Conservation (phyloP, 768 basidiomycete species). For the Botryobasidium botryosum region DNA sequence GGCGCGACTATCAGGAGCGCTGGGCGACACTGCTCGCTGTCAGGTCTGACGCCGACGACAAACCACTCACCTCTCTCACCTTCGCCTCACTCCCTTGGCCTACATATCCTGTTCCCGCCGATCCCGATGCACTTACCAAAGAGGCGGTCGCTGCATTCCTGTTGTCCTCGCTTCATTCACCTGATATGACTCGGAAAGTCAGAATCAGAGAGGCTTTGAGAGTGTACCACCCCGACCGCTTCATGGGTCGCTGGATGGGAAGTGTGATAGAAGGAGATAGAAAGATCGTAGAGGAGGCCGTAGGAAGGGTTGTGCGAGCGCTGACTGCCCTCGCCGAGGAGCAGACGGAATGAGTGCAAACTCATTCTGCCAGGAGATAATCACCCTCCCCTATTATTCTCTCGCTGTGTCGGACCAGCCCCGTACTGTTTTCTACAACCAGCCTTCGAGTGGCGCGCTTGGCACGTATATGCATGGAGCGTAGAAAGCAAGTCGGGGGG, state of each 20-base stretch:
- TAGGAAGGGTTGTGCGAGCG: conserved; percentile 16
- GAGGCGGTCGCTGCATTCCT: conserved; percentile 30
- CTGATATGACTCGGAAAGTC: conserved; percentile 31
- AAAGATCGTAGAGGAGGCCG: conserved; percentile 19
- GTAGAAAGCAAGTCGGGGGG: too few species aligned
- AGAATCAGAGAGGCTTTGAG: conserved; percentile 41
- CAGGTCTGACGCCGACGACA: conserved; percentile 3
- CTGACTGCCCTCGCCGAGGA: conserved; percentile 18
- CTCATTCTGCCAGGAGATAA: too few species aligned
- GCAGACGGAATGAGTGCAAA: too few species aligned
- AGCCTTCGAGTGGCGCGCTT: too few species aligned
- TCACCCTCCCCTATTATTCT: too few species aligned
- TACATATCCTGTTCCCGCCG: conserved; percentile 15
- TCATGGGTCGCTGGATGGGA: conserved; percentile 16
- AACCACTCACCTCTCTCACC: conserved; percentile 14
- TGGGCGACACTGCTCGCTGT: conserved; percentile 26
- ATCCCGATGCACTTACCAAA: conserved; percentile 22
- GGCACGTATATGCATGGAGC: too few species aligned
- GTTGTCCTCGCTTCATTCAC: conserved; percentile 29
- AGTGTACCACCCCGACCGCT: conserved; percentile 23
- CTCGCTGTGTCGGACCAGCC: too few species aligned
- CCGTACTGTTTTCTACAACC: too few species aligned
- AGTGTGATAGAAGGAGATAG: conserved; percentile 16
- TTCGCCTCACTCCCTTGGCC: conserved; percentile 54
- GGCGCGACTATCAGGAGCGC: conserved; percentile 36